phyloP scores from a whole-genome alignment of 768 basidiomycete species.

The Sarcodon sp. region DNA sequence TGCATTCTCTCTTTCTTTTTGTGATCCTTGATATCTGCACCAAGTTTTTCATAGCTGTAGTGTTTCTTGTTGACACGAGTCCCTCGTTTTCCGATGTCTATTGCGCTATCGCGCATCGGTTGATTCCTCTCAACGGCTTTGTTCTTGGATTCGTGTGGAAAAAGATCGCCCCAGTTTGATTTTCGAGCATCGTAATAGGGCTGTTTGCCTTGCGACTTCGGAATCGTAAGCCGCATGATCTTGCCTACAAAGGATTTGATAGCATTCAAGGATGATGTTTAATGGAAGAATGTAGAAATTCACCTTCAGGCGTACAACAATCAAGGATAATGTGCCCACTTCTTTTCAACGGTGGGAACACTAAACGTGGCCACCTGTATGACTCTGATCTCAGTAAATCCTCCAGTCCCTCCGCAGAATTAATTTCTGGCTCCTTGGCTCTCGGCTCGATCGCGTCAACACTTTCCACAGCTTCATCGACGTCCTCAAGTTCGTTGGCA shows the following conservation, averaged over 20 bases:
- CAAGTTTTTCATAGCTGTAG: conserved; percentile 24
- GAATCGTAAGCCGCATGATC: conserved; percentile 84
- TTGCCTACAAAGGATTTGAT: conserved; percentile 40
- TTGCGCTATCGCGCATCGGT: conserved; percentile 18
- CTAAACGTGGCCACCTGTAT: conserved; percentile 80
- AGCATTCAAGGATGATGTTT: neutral
- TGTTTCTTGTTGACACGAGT: conserved; percentile 10
- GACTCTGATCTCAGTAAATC: conserved; percentile 58
- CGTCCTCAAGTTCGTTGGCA: neutral
- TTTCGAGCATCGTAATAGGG: conserved; percentile 92
- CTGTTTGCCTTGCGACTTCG: conserved; percentile 93
- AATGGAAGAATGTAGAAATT: conserved; percentile 5
- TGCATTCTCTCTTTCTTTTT: conserved; percentile 21
- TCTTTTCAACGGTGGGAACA: conserved; percentile 86
- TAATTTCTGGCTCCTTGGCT: neutral
- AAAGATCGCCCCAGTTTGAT: conserved; percentile 87
- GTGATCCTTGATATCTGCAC: conserved; percentile 25
- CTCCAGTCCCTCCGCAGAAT: conserved; percentile 25
- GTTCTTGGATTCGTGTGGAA: conserved; percentile 84
- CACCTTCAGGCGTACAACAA: conserved; percentile 75
- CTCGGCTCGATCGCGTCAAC: neutral
- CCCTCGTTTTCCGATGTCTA: conserved; percentile 45
- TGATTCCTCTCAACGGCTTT: conserved; percentile 50
- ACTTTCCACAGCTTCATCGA: neutral
- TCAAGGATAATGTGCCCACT: conserved; percentile 90